Percentiles rank a stretch among this genome's conserved stretches.
phyloP scores from a whole-genome alignment of 305 asterid species.

The Rubia balearica region DNA sequence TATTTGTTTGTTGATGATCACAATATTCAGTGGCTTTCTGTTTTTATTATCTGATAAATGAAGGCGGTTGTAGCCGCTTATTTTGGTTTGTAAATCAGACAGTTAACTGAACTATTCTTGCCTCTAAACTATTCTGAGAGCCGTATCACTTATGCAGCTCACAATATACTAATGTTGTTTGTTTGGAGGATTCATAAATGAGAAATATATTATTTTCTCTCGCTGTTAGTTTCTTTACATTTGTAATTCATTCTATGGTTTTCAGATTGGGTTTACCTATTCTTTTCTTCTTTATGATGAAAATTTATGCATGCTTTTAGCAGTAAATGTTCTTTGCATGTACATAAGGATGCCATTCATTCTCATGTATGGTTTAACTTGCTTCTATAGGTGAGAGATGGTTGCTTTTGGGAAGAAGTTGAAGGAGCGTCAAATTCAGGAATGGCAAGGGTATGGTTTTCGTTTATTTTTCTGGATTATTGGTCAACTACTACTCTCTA shows the following conservation, averaged over 20 bases:
- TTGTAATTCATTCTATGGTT: slow-evolving; percentile 9
- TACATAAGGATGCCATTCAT: not conserved
- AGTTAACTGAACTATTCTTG: slow-evolving; percentile 10
- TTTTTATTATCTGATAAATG: slow-evolving; percentile 3
- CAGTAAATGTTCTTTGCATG: not conserved
- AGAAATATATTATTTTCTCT: not conserved
- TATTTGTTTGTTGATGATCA: slow-evolving; percentile 12
- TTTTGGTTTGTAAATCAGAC: not conserved
- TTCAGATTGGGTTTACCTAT: not conserved
- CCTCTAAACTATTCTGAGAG: slow-evolving; percentile 5
- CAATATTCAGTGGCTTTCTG: slow-evolving; percentile 7
- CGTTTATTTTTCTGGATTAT: not conserved
- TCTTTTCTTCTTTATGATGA: not conserved
- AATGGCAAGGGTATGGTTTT: slow-evolving; percentile 83
- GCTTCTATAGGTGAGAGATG: slow-evolving; percentile 48
- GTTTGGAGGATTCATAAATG: not conserved
- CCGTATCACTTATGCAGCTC: not conserved
- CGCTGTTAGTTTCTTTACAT: not conserved
- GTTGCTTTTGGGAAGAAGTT: slow-evolving; percentile 97
- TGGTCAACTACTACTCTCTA: not conserved
- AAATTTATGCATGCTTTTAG: not conserved
- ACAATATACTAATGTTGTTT: not conserved
- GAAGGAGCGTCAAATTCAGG: slow-evolving; percentile 83
- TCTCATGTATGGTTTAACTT: slow-evolving; percentile 20
- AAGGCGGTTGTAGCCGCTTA: slow-evolving; percentile 9